Conservation (phyloP, 2,329 filamentous ascomycete genomes). For the Triangularia setosa region DNA sequence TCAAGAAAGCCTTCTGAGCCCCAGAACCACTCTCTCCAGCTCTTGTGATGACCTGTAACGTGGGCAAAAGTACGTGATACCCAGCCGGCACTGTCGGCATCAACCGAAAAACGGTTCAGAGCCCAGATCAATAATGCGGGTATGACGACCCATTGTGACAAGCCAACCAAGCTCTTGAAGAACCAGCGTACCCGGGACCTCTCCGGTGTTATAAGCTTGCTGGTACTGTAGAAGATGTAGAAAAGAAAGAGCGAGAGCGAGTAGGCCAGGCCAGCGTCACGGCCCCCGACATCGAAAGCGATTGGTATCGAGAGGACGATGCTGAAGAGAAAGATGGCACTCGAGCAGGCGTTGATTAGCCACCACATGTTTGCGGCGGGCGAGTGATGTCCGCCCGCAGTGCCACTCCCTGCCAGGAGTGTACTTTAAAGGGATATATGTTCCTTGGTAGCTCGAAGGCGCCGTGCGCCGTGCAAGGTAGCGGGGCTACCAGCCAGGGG, state of each 20-base stretch:
- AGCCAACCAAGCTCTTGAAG: constrained; percentile 64
- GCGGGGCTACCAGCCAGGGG: background rate
- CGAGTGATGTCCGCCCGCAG: constrained; percentile 19
- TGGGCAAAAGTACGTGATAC: constrained; percentile 73
- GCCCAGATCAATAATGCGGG: constrained; percentile 90
- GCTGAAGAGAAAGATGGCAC: constrained; percentile 80
- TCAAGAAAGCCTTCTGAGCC: constrained; percentile 81
- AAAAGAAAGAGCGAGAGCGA: constrained; percentile 84
- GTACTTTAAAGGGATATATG: background rate
- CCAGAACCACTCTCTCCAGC: constrained; percentile 79
- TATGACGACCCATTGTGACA: constrained; percentile 82
- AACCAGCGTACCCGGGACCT: constrained; percentile 70
- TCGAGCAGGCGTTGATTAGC: constrained; percentile 75
- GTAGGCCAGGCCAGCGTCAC: constrained; percentile 90
- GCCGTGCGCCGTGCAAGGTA: background rate
- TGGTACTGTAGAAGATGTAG: constrained; percentile 81
- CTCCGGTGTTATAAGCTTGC: constrained; percentile 78
- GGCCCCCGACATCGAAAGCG: constrained; percentile 95
- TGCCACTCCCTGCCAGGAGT: background rate
- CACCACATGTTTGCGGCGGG: constrained; percentile 60
- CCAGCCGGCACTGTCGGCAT: constrained; percentile 74
- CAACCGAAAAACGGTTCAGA: constrained; percentile 89
- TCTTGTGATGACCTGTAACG: constrained; percentile 57
- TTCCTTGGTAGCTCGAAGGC: background rate
- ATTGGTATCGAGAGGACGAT: constrained; percentile 95